Percentiles rank a stretch among this genome's conserved stretches.
phyloP scores from a whole-genome alignment of 2,329 filamentous ascomycete species.

The Fusarium setosum region DNA sequence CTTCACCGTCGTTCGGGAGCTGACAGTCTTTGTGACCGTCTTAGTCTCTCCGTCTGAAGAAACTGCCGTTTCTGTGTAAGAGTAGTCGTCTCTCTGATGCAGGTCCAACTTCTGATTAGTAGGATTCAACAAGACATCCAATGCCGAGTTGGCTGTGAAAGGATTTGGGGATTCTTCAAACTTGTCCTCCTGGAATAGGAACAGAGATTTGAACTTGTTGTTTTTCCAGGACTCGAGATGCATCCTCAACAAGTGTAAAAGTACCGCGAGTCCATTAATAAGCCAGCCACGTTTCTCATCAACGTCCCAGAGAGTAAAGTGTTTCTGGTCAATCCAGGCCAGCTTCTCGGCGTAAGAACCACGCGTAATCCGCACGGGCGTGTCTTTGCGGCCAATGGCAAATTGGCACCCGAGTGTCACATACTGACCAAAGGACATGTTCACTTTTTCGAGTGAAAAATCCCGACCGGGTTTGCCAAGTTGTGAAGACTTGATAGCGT shows the following conservation, averaged over 20 bases:
- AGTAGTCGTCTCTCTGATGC: neutral
- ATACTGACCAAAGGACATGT: neutral
- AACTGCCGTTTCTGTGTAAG: neutral
- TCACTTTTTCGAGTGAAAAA: neutral
- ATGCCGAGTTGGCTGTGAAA: neutral
- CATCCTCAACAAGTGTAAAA: neutral
- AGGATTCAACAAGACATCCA: neutral
- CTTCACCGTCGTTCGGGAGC: neutral
- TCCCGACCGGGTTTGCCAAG: neutral
- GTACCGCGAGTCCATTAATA: neutral
- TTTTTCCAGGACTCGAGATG: neutral
- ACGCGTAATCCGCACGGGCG: fast-evolving
- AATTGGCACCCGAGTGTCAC: neutral
- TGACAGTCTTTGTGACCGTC: neutral
- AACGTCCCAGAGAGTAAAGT: neutral
- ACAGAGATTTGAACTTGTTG: neutral
- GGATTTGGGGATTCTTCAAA: neutral
- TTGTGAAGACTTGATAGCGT: neutral
- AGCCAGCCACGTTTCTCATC: neutral
- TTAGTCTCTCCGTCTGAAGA: neutral
- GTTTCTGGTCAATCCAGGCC: neutral
- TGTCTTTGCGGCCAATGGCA: neutral
- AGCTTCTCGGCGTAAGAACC: neutral
- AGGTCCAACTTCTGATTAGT: neutral
- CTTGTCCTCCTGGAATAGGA: neutral